Evolutionary conservation across 2,329 filamentous ascomycete species (phyloP).

Genomic region (Diaporthe capsici): DNA sequence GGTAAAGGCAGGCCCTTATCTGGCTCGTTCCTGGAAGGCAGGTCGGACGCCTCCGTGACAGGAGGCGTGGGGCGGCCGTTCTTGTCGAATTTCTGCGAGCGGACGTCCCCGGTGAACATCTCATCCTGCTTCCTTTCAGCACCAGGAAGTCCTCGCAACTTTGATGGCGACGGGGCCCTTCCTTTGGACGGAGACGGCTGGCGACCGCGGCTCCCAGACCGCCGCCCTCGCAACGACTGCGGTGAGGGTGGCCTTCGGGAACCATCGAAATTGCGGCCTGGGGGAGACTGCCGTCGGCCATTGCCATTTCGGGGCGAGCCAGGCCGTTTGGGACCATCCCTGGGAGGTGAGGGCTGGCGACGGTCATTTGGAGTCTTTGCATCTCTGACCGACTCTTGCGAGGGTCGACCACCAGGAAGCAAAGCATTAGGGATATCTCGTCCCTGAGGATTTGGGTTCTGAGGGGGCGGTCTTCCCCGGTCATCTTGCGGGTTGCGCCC

Average conservation of each 20-base stretch:
- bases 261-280: background rate
- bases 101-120: background rate
- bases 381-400: slow-evolving; percentile 2
- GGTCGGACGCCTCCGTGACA: background rate
- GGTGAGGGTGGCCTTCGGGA: background rate
- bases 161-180: background rate
- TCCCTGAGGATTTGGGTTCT: background rate
- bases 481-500: background rate
- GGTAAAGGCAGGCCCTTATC: background rate
- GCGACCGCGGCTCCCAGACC: slow-evolving; percentile 1
- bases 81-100: background rate
- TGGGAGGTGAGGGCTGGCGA: slow-evolving; percentile 13
- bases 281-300: background rate
- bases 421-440: background rate
- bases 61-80: background rate
- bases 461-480: too few species aligned
- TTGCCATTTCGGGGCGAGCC: slow-evolving; percentile 1
- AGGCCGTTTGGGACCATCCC: background rate
- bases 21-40: background rate
- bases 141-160: background rate
- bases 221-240: background rate
- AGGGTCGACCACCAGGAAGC: background rate
- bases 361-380: background rate
- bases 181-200: background rate
- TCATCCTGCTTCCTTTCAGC: background rate